These are phyloP conservation scores for Lodderomyces oxycetoniae DNA, from an alignment of 1,139 yeast species.

Conservation along the genomic window DNA sequence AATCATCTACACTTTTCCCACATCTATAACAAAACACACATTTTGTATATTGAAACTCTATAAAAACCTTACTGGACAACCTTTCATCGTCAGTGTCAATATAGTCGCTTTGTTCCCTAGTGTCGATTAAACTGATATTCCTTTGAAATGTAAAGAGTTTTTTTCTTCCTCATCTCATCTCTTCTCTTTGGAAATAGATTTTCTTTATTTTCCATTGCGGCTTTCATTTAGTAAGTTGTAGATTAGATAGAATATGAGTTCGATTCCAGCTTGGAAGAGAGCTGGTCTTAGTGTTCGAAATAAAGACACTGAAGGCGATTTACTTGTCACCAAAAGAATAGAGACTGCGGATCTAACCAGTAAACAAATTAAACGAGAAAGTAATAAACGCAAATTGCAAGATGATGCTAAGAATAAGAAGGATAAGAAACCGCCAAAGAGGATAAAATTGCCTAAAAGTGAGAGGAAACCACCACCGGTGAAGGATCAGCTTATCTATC, in stretches of 20 bases:
- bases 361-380: constrained; percentile 43
- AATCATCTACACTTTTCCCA: no score
- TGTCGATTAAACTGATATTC: no score
- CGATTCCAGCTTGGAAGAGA: constrained; percentile 86
- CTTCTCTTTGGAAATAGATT: no score
- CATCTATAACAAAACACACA: no score
- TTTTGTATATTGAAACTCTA: no score
- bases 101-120: no score
- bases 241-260: no score
- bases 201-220: neutral
- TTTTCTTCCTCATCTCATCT: no score
- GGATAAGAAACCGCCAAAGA: constrained; percentile 61
- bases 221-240: neutral
- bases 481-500: constrained; percentile 73
- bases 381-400: constrained; percentile 27
- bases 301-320: constrained; percentile 35
- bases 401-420: constrained; percentile 17
- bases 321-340: constrained; percentile 31
- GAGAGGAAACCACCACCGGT: constrained; percentile 67
- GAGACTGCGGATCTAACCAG: constrained; percentile 46
- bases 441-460: constrained; percentile 68
- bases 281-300: constrained; percentile 64
- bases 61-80: no score
- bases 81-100: no score
- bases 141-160: no score